A percentile compares a stretch with the other conserved stretches of the same genome.
Conservation (phyloP, 1,139 yeast species). For the Taphrina deformans region DNA sequence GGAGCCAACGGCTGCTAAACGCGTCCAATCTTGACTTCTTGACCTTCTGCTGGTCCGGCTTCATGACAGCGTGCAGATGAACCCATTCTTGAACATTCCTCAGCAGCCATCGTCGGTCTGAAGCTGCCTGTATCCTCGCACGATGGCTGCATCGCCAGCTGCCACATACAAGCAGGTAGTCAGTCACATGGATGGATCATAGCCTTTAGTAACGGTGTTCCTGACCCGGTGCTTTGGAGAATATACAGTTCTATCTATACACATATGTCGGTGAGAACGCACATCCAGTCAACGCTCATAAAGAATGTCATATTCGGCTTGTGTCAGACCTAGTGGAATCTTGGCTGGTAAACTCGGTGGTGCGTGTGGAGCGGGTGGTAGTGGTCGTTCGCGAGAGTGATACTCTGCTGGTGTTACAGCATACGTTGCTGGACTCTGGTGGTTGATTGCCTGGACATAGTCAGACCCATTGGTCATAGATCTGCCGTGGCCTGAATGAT, state of each 20-base stretch:
- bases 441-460: not conserved
- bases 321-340: slow-evolving; percentile 28
- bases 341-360: slow-evolving; percentile 26
- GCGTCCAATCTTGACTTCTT: too few relatives aligned
- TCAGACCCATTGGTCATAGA: not conserved
- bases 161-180: too few relatives aligned
- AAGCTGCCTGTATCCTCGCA: too few relatives aligned
- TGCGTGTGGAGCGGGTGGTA: slow-evolving; percentile 7
- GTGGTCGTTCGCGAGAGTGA: slow-evolving; percentile 1
- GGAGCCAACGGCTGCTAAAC: not conserved
- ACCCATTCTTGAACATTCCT: too few relatives aligned
- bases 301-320: slow-evolving; percentile 23
- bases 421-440: slow-evolving; percentile 8
- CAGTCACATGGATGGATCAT: too few relatives aligned
- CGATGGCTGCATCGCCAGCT: too few relatives aligned
- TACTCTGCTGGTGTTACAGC: slow-evolving; percentile 28
- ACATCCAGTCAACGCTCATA: slow-evolving; percentile 1
- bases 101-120: too few relatives aligned
- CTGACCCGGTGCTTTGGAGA: too few relatives aligned
- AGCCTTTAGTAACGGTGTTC: not conserved
- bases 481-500: not conserved
- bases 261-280: too few relatives aligned
- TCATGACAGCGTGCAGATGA: too few relatives aligned
- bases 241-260: too few relatives aligned
- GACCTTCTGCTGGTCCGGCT: too few relatives aligned